phyloP scores from a whole-genome alignment of 345 rosid genomes.

The Aquilaria malaccensis region DNA sequence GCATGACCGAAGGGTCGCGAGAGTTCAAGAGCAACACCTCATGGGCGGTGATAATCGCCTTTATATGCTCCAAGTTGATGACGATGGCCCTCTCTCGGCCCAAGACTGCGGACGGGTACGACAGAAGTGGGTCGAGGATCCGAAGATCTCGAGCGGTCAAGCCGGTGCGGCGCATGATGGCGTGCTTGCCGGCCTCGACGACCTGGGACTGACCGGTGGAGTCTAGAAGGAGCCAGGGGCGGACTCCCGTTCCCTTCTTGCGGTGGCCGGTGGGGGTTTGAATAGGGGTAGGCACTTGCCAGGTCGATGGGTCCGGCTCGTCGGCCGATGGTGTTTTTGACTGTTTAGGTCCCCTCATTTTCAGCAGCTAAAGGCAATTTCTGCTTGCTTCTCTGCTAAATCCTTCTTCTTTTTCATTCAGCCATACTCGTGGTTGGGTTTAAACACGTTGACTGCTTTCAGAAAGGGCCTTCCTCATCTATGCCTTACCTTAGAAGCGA shows the following conservation, averaged over 20 bases:
- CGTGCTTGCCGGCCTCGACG: conserved; percentile 71
- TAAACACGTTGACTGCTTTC: too few species aligned
- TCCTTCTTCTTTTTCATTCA: too few species aligned
- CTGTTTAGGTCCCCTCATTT: conserved; percentile 13
- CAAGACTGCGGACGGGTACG: conserved; percentile 80
- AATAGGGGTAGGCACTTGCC: conserved; percentile 1
- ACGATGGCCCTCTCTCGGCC: conserved; percentile 92
- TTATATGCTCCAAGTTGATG: conserved; percentile 83
- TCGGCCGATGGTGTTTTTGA: conserved; percentile 22
- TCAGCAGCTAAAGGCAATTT: too few species aligned
- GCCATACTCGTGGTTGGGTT: too few species aligned
- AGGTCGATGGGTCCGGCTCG: conserved; percentile 21
- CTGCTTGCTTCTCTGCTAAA: too few species aligned
- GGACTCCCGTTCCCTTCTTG: conserved; percentile 61
- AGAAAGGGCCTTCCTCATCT: too few species aligned
- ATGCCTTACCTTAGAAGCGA: too few species aligned
- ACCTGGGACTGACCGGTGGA: conserved; percentile 47
- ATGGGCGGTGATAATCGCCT: conserved; percentile 87
- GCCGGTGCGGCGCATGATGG: conserved; percentile 93
- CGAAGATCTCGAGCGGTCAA: conserved; percentile 86
- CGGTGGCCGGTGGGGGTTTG: conserved; percentile 28
- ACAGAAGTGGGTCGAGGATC: conserved; percentile 80
- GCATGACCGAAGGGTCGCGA: conserved; percentile 69
- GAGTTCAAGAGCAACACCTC: conserved; percentile 82
- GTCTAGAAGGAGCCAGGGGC: conserved; percentile 62